Conservation (phyloP, 2,329 filamentous ascomycete species). For the Aquanectria penicillioides region DNA sequence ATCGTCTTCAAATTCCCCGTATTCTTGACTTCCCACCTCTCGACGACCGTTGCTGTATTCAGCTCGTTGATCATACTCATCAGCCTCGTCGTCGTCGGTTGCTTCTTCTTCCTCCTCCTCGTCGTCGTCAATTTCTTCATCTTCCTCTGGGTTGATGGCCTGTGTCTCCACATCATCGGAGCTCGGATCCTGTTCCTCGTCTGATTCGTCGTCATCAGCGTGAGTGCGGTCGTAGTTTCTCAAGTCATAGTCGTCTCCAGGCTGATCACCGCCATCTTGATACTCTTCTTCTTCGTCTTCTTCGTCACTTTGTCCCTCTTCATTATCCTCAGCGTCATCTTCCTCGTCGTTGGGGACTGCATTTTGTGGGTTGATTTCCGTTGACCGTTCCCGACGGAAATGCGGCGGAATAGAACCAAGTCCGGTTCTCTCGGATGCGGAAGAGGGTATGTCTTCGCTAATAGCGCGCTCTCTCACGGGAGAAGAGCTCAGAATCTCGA, state of each 20-base stretch:
- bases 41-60: no score
- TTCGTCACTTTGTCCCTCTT: slow-evolving; percentile 9
- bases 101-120: slow-evolving; percentile 33
- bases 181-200: slow-evolving; percentile 43
- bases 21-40: slow-evolving; percentile 28
- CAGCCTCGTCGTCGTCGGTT: slow-evolving; percentile 19
- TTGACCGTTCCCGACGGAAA: not conserved
- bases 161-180: slow-evolving; percentile 37
- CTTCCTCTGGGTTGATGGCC: slow-evolving; percentile 33
- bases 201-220: slow-evolving; percentile 46
- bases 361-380: slow-evolving; percentile 1
- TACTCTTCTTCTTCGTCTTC: slow-evolving; percentile 35
- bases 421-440: slow-evolving; percentile 13
- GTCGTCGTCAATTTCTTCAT: slow-evolving; percentile 41
- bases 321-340: slow-evolving; percentile 21
- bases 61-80: slow-evolving; percentile 25
- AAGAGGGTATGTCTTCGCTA: slow-evolving; percentile 16
- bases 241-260: slow-evolving; percentile 48
- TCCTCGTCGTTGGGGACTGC: not conserved
- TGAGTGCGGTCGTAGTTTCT: slow-evolving; percentile 45
- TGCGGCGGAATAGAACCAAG: not conserved
- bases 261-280: slow-evolving; percentile 40
- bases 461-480: slow-evolving; percentile 24
- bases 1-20: slow-evolving; percentile 44
- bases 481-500: slow-evolving; percentile 38